Evolutionary conservation across 352 stramenopile genomes (phyloP), one percentile per base, ranked within the genome.

Genomic region (Pythium diclinum): DNA sequence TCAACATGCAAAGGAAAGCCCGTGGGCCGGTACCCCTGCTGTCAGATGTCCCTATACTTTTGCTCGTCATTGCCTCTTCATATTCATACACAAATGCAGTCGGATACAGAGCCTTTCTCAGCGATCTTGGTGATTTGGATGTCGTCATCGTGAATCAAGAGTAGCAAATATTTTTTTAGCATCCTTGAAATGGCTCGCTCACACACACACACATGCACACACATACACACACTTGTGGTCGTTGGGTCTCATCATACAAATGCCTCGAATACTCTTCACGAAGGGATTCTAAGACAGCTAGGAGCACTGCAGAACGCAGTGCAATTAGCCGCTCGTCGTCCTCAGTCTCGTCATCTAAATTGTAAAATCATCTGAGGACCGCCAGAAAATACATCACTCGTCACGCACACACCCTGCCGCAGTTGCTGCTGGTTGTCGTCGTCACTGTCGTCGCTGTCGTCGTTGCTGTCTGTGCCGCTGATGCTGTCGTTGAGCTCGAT

Each of bases 271-370:
- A 71, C 71, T 91, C 82, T 85, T 94, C 85, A 94, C 81, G 74
- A 87, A 67, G 62, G 78, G 79, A 85, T 63, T 79, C 63, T 28
- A 67, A 81, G 70, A 56, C 63, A 60, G 72, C 71, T 83, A 42
- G 71, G 59, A 83, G 75, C 81, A 77, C 77, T 59, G 83, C 84
- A 94, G 84, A 92, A 92, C 86, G 83, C 83, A 77, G 74, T 70
- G 73, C 84, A 85, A 72, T 81, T 71, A 81, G 63, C 67, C 72
- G 59, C 70, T 76, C 68, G 63, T 88, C 77, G 40, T 87, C 83
- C 80, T 94, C 86, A 94, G 86, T 91, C 85, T 94, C 86, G 86
- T 94, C 86, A 94, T 94, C 86, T 94, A 84, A 87, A 85, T 83
- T 83, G 68, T 92, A 74, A 84, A 92, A 94, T 94, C 86, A 94